Evolutionary conservation across 495 filamentous ascomycete species (phyloP).

Genomic region (Penicillium canariense): DNA sequence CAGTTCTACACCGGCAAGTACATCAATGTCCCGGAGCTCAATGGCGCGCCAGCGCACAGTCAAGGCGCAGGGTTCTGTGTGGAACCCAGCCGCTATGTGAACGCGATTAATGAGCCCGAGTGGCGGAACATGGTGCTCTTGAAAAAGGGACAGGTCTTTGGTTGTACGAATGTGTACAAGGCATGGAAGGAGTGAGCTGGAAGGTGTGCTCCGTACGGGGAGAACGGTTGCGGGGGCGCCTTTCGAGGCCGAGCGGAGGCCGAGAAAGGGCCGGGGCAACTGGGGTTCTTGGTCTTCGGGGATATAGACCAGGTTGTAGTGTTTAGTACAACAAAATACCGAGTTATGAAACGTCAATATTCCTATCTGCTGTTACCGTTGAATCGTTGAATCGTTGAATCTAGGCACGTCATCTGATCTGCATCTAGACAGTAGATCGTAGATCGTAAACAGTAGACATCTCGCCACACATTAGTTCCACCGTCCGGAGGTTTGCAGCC

Average conservation of each 20-base stretch:
- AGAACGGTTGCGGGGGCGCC: not conserved
- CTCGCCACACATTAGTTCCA: not conserved
- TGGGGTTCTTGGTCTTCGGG: too few species aligned
- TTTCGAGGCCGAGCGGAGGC: not conserved
- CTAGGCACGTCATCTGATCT: not conserved
- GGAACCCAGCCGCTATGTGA: slow-evolving; percentile 86
- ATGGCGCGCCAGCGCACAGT: slow-evolving; percentile 59
- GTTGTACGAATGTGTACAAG: slow-evolving; percentile 72
- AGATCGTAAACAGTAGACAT: not conserved
- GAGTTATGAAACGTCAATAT: too few species aligned
- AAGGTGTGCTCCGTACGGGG: too few species aligned
- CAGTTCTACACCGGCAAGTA: slow-evolving; percentile 92
- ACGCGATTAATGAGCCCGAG: slow-evolving; percentile 75
- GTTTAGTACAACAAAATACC: too few species aligned
- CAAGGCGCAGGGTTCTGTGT: slow-evolving; percentile 79
- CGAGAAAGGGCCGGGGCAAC: not conserved
- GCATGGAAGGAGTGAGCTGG: slow-evolving; percentile 62
- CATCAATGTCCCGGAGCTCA: slow-evolving; percentile 72
- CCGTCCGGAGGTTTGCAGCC: not conserved
- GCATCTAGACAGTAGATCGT: not conserved
- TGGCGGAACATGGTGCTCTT: slow-evolving; percentile 76
- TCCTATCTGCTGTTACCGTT: too few species aligned
- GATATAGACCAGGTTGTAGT: too few species aligned
- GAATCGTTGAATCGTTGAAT: not conserved
- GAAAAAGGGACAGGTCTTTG: slow-evolving; percentile 77